Evolutionary conservation across 2,329 filamentous ascomycete species (phyloP), one percentile per base, ranked within the genome.

Genomic region (Aspergillaceae sp.): DNA sequence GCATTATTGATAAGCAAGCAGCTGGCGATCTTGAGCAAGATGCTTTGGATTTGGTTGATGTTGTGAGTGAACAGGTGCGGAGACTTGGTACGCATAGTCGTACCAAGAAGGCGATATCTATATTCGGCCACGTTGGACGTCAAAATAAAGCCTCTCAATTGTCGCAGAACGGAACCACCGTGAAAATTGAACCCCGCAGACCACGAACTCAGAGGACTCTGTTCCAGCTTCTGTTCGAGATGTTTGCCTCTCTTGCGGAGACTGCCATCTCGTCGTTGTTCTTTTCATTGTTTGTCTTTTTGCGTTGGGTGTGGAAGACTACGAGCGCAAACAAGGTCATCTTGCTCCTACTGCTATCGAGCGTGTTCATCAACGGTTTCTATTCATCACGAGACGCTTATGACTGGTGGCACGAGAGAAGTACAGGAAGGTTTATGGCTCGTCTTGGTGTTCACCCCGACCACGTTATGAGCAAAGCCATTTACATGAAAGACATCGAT

Each of bases 331-430:
- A 97, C 62, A 79, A 83, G 36, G 62, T 95, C 19, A 78, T 97
- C 4, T 68, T 97, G 29, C 59, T 74, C 2, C 63, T 91, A 9
- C 73, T 97, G 11, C 71, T 74, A 0, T 57, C 84, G 29, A 96
- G 89, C 59, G 66, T 81, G 8, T 59, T 87, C 7, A 76, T 81
- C 42, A 97, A 97, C 59, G 67, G 84, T 26, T 76, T 89, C 54
- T 80, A 90, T 59, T 82, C 86, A 0, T 86, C 84, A 8, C 80
- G 83, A 51, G 82, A 87, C 60, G 79, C 79, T 5, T 80, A 82
- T 56, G 74, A 78, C 2, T 97, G 89, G 89, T 95, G 87, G 85
- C 76, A 79, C 40, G 91, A 97, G 68, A 80, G 88, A 47, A 83
- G 80, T 49, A 88, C 90, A 1, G 78, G 77, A 10, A 82, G 76